These are phyloP conservation scores for Allium sativum DNA, from an alignment of 106 monocot species.

Conservation along the genomic window DNA sequence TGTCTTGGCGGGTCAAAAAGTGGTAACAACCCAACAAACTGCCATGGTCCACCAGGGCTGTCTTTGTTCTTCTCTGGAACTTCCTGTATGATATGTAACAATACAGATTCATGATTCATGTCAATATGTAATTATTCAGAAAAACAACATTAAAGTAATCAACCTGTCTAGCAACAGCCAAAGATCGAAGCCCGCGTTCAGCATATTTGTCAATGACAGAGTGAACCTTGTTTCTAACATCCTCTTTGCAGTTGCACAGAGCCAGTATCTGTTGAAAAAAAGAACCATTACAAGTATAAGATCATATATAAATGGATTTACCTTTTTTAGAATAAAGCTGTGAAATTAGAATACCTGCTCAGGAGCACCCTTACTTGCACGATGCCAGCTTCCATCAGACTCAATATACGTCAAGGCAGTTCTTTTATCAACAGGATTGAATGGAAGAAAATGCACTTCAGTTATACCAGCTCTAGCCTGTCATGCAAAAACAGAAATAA, in stretches of 20 bases:
- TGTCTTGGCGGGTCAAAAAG: constrained; percentile 77
- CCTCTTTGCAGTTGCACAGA: constrained; percentile 56
- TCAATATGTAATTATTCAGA: not conserved
- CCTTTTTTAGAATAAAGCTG: too few species aligned
- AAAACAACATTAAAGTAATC: not conserved
- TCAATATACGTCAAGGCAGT: not conserved
- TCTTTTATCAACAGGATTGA: not conserved
- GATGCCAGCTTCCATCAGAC: not conserved
- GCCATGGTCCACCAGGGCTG: constrained; percentile 62
- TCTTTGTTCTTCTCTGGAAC: constrained; percentile 78
- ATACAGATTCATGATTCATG: not conserved
- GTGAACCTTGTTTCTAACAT: constrained; percentile 51
- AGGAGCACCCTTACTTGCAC: not conserved
- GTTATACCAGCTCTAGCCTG: not conserved
- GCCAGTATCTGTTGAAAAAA: constrained; percentile 34
- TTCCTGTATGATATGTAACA: constrained; percentile 29
- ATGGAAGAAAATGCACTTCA: not conserved
- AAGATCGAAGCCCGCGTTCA: constrained; percentile 67
- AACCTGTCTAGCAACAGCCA: constrained; percentile 67
- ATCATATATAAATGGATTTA: too few species aligned
- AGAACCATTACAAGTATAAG: too few species aligned
- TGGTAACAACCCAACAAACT: constrained; percentile 70
- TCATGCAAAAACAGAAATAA: not conserved
- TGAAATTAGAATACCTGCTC: not conserved
- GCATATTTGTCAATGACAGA: constrained; percentile 57